phyloP scores from a whole-genome alignment of 164 flowering plant species.

The Berberis vulgaris region DNA sequence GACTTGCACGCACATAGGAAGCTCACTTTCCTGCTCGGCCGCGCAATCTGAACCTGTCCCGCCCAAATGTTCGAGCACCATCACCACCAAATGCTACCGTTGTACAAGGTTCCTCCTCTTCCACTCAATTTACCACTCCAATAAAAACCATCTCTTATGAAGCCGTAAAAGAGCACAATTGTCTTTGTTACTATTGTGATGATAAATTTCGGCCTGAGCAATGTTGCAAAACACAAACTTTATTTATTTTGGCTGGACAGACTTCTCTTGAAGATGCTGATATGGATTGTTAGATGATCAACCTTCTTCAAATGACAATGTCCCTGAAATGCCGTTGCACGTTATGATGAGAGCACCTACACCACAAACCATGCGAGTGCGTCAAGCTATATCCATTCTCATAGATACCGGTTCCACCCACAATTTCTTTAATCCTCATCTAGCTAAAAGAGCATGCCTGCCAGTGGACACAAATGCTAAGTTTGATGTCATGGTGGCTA shows the following conservation, averaged over 20 bases:
- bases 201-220: background rate
- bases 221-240: background rate
- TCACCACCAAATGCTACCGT: no score
- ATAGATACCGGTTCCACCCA: background rate
- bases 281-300: background rate
- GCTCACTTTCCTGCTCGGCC: no score
- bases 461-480: background rate
- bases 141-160: no score
- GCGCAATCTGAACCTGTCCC: no score
- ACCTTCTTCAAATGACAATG: background rate
- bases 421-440: background rate
- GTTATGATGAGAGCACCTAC: background rate
- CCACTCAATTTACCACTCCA: no score
- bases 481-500: background rate
- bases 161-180: background rate
- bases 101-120: no score
- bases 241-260: background rate
- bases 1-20: no score
- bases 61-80: no score
- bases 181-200: background rate
- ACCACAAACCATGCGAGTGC: background rate
- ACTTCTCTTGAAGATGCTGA: background rate
- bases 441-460: background rate
- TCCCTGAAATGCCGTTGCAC: background rate
- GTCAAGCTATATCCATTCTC: background rate